Evolutionary conservation across 805 yeast species (phyloP), one percentile per base, ranked within the genome.

Genomic region (Zygosaccharomyces bailii): DNA sequence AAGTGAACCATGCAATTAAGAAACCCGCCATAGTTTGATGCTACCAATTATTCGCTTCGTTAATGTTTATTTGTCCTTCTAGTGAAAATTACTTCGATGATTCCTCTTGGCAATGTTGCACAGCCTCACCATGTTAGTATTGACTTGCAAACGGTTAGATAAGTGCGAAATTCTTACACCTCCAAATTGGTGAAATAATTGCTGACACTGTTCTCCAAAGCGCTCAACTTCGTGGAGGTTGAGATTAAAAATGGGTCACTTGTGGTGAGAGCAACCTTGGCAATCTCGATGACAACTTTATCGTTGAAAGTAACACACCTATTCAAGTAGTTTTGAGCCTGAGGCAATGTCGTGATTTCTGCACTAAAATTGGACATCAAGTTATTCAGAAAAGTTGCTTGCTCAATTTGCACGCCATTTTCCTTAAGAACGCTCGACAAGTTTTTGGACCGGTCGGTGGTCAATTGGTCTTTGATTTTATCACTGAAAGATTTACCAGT

Each of bases 161-260:
- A 21, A 11, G 6, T 9, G 8, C 6, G 9, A 3, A 8, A 8
- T 17, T 6, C 9, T 38, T 36, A 48, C 11, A 48, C 36, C 27
- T 49, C 49, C 34, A 57, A 33, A 31, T 56, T 59, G 10, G 57
- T 51, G 39, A 49, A 56, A 17, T 50, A 50, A 35, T 53, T 56
- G 40, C 56, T 50, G 24, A 58, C 52, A 19, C 54, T 50, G 27
- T 43, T 51, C 30, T 83, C 86, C 32, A 84, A 63, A 35, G 82
- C 76, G 44, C 75, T 83, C 48, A 84, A 66, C 55, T 84, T 84
- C 4, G 84, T 75, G 50, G 78, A 73, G 1, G 82, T 74, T 39
- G 84, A 76, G 30, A 83, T 68, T 42, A 84, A 60, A 6, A 78
- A 71, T 2, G 90, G 90, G 54, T 84, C 91, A 18, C 84, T 80